Percentiles rank a stretch among this genome's conserved stretches.
Conservation (phyloP, 139 green algal genomes). For the Chlamydomonas sp. region DNA sequence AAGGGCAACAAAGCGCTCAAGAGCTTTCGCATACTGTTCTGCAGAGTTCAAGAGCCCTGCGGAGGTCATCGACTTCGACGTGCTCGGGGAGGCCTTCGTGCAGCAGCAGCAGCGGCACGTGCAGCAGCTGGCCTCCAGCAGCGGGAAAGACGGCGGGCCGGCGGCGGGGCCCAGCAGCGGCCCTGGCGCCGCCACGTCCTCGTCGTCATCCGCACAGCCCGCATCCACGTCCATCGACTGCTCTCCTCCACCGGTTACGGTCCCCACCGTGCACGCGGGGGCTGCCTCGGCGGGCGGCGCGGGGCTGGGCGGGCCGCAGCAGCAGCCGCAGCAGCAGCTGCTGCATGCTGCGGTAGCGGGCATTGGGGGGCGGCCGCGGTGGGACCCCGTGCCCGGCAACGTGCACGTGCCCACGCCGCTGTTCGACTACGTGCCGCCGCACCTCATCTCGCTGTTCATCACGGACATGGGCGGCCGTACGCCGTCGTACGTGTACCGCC, state of each 20-base stretch:
- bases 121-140: neutral
- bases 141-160: neutral
- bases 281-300: neutral
- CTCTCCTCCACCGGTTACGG: no score
- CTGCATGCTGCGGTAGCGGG: neutral
- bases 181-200: neutral
- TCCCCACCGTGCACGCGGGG: neutral
- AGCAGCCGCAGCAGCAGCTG: neutral
- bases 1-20: no score
- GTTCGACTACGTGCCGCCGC: constrained; percentile 96
- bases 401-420: constrained; percentile 89
- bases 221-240: no score
- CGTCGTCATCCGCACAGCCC: no score
- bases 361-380: neutral
- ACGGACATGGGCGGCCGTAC: constrained; percentile 89
- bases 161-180: neutral
- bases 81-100: constrained; percentile 64
- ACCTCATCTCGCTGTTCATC: constrained; percentile 92
- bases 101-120: constrained; percentile 16
- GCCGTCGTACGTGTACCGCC: constrained; percentile 86
- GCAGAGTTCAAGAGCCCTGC: constrained; percentile 79
- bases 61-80: constrained; percentile 70
- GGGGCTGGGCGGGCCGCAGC: no score
- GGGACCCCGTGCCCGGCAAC: constrained; percentile 35
- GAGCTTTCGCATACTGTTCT: neutral